Evolutionary conservation across 148 eudicot species (phyloP).

Genomic region (Rhododendron ovatum): DNA sequence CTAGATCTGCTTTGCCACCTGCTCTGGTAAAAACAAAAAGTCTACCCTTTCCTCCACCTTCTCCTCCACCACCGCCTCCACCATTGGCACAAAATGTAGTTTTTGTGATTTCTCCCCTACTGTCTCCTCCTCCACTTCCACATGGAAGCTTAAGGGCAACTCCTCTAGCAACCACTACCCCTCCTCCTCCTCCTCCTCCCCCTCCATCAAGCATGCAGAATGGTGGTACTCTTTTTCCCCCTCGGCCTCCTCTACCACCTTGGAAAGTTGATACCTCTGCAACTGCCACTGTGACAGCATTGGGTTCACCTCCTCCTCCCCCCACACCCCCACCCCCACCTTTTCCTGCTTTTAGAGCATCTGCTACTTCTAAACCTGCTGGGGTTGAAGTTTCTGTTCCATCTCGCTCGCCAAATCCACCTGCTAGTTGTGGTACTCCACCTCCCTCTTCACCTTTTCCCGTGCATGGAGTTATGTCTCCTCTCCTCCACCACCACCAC

Average conservation of each 20-base stretch:
- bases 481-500: conserved; percentile 23
- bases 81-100: conserved; percentile 9
- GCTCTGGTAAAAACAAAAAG: not conserved
- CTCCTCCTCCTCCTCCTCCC: conserved; percentile 16
- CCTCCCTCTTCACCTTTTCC: conserved; percentile 29
- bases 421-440: conserved; percentile 11
- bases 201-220: not conserved
- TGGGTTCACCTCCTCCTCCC: not conserved
- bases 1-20: conserved; percentile 3
- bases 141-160: conserved; percentile 12
- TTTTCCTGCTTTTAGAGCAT: conserved; percentile 8
- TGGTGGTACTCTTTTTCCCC: not conserved
- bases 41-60: conserved; percentile 12
- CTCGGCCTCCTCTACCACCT: conserved; percentile 8
- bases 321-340: conserved; percentile 17
- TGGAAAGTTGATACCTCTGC: not conserved
- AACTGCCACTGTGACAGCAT: not conserved
- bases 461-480: not conserved
- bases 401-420: conserved; percentile 24
- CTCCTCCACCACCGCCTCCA: conserved; percentile 19
- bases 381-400: conserved; percentile 12
- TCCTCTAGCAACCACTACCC: conserved; percentile 3
- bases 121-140: conserved; percentile 30
- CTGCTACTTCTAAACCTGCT: conserved; percentile 9
- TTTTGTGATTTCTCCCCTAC: conserved; percentile 7